Base-by-base conservation (phyloP, 1,139 yeast species). In the Cylindricascospora bacillispora region DNA sequence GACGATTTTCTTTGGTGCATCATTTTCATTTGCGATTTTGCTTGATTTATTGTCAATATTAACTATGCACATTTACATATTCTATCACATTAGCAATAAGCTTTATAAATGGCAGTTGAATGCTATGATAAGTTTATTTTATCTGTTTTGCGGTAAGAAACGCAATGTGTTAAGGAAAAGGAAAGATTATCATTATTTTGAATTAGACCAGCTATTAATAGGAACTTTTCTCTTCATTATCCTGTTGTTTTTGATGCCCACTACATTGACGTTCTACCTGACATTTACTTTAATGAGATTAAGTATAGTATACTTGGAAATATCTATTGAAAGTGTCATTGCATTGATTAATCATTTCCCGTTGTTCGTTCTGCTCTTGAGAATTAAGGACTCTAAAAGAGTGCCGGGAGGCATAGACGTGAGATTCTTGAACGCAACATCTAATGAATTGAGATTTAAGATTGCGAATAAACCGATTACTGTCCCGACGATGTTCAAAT, bases 161-260 rank as follows among this genome's bases (percentile, higher is more conserved):
- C 77, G 73, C 41, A 92, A 92, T 48, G 72, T 79, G 2, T 59
- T 92, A 43, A 67, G 97, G 41, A 66, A 80, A 35, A 73, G 98
- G 60, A 74, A 85, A 24, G 99, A 92, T 52, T 72, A 80, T n/a
- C 72, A 76, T 40, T 66, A 70, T 42, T 86, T 81, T 51, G 89
- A 81, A 35, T 60, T 86, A 22, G 95, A 89, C 51, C 95, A 86
- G 47, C 62, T 89, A 35, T 60, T 92, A 31, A 60, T 89, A 52
- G 98, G 98, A 0, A 89, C 95, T 1, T 65, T 92, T 35, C 56
- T 89, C 19, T 89, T 89, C 56, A 83, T 92, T 38, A 71, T 86
- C 12, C 60, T 83, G 36, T 57, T 79, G 0, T 80, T 85, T 41
- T 59, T 92, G 27, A 56, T 85, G 30, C 98, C 98, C 1, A 89